Conservation (phyloP, 2,329 filamentous ascomycete genomes). For the Penicillium sp. region DNA sequence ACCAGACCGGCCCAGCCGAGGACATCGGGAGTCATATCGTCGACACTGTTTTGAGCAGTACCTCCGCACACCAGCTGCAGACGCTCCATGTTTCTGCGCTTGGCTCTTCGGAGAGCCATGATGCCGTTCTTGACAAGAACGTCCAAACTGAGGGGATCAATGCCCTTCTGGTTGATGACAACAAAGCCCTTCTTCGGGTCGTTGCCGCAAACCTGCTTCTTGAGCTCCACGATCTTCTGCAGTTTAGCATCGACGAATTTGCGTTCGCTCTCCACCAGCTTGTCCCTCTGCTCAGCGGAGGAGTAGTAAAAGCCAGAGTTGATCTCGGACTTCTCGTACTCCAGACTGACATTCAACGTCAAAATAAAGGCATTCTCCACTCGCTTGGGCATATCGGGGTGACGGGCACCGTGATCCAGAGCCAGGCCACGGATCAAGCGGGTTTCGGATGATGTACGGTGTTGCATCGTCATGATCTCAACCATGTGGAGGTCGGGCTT, state of each 20-base stretch:
- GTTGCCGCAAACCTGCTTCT: constrained; percentile 94
- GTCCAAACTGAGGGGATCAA: constrained; percentile 93
- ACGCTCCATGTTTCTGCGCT: constrained; percentile 98
- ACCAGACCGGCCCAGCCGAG: constrained; percentile 96
- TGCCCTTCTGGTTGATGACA: constrained; percentile 98
- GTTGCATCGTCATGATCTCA: constrained; percentile 99
- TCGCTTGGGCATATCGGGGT: constrained; percentile 97
- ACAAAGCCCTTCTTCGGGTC: constrained; percentile 96
- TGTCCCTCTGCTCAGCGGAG: constrained; percentile 93
- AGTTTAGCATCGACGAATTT: constrained; percentile 95
- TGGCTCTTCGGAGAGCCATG: constrained; percentile 87
- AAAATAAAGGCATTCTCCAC: constrained; percentile 95
- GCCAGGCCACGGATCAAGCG: constrained; percentile 92
- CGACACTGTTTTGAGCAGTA: constrained; percentile 90
- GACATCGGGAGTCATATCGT: constrained; percentile 83
- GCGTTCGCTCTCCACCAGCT: constrained; percentile 96
- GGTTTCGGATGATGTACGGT: constrained; percentile 92
- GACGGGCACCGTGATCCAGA: constrained; percentile 91
- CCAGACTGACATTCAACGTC: constrained; percentile 92
- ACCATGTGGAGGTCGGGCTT: constrained; percentile 99
- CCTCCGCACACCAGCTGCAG: constrained; percentile 94
- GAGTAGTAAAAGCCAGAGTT: constrained; percentile 99
- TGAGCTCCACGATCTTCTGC: constrained; percentile 95
- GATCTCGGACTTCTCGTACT: constrained; percentile 99
- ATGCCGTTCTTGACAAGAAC: constrained; percentile 98